Percentiles rank a stretch among this genome's conserved stretches.
Conservation (phyloP, 495 filamentous ascomycete species). For the Neurospora pannonica region DNA sequence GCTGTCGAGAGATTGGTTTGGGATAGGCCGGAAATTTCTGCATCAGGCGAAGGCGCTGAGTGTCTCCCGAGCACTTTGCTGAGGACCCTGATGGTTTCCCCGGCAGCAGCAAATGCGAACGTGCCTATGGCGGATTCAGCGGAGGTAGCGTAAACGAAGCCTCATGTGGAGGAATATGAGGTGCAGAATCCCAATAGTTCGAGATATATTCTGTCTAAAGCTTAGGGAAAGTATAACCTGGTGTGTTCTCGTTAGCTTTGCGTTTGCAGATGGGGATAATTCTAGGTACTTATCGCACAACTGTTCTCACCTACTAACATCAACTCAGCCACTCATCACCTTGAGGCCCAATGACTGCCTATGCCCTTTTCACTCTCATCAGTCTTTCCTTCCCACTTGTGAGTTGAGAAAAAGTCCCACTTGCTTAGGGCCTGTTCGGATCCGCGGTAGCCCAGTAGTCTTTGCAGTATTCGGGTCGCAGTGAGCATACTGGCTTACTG, state of each 20-base stretch:
- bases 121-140: background rate
- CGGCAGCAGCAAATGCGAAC: background rate
- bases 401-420: background rate
- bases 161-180: background rate
- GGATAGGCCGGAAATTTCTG: background rate
- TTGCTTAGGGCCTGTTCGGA: no score
- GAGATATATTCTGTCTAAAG: no score
- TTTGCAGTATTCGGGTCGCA: no score
- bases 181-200: no score
- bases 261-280: background rate
- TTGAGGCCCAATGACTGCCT: background rate
- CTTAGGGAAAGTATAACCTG: no score
- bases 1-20: background rate
- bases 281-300: background rate
- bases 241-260: background rate
- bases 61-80: background rate
- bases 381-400: background rate
- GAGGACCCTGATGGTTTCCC: background rate
- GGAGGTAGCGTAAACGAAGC: background rate
- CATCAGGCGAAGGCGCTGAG: background rate
- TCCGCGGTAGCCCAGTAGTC: no score
- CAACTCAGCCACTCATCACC: background rate
- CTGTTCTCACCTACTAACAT: background rate
- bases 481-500: no score
- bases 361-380: background rate